Evolutionary conservation across 108 stramenopile species (phyloP).

Genomic region (Cyclostephanos invisitatus): DNA sequence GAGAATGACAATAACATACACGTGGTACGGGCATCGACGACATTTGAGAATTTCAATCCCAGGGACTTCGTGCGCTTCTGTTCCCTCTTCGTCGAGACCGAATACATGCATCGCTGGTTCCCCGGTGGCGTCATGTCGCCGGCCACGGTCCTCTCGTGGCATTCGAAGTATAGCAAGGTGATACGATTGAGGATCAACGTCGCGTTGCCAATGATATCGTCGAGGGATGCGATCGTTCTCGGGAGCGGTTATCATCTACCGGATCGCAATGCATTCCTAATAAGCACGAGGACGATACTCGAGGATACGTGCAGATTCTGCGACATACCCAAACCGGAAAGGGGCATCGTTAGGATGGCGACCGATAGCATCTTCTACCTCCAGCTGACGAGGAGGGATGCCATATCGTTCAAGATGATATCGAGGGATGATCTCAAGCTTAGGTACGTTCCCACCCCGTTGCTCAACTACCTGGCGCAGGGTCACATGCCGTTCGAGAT

Average conservation of each 20-base stretch:
- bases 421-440: slow-evolving; percentile 31
- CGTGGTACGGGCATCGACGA: slow-evolving; percentile 8
- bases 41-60: slow-evolving; percentile 19
- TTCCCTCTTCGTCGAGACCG: slow-evolving; percentile 21
- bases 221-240: slow-evolving; percentile 26
- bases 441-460: slow-evolving; percentile 11
- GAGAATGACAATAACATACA: slow-evolving; percentile 8
- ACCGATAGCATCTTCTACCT: slow-evolving; percentile 27
- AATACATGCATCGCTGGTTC: slow-evolving; percentile 3
- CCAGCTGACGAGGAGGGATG: slow-evolving; percentile 14
- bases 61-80: slow-evolving; percentile 26
- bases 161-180: slow-evolving; percentile 26
- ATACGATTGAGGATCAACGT: slow-evolving; percentile 16
- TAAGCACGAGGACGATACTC: slow-evolving; percentile 23
- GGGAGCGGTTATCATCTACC: slow-evolving; percentile 32
- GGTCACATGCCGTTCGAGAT: slow-evolving; percentile 34
- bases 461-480: slow-evolving; percentile 28
- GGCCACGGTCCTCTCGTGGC: slow-evolving; percentile 22
- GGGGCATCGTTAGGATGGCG: slow-evolving; percentile 21
- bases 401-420: slow-evolving; percentile 31
- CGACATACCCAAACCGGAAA: slow-evolving; percentile 17
- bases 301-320: slow-evolving; percentile 23
- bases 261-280: slow-evolving; percentile 33
- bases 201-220: slow-evolving; percentile 14
- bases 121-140: slow-evolving; percentile 25